Conservation (phyloP, 768 basidiomycete species). For the Hypholoma sublateritium region DNA sequence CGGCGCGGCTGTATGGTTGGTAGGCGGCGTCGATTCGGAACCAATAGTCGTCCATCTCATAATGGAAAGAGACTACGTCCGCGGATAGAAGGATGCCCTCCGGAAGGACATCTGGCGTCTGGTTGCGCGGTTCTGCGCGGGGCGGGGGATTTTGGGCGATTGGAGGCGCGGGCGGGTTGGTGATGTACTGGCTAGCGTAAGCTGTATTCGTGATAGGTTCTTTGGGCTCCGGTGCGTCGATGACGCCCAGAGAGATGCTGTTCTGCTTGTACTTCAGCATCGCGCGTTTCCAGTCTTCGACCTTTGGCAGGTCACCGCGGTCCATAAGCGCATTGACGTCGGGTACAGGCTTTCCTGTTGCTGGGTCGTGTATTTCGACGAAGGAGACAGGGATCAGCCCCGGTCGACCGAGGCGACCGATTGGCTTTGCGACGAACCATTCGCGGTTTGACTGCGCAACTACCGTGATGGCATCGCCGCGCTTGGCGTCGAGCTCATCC, state of each 20-base stretch:
- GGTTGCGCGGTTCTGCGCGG: constrained; percentile 31
- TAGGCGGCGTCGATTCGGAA: constrained; percentile 91
- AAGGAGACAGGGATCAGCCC: constrained; percentile 97
- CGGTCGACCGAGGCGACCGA: constrained; percentile 90
- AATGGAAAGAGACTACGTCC: constrained; percentile 94
- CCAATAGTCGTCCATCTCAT: constrained; percentile 96
- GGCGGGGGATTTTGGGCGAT: constrained; percentile 28
- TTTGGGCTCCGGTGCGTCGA: constrained; percentile 55
- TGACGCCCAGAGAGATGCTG: constrained; percentile 90
- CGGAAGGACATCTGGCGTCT: constrained; percentile 54
- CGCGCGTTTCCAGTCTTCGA: constrained; percentile 99
- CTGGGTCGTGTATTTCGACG: constrained; percentile 93
- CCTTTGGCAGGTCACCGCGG: constrained; percentile 84
- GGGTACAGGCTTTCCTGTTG: constrained; percentile 74
- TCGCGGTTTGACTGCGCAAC: constrained; percentile 99
- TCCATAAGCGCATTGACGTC: constrained; percentile 82
- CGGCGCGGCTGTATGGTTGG: constrained; percentile 73
- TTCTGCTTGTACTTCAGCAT: constrained; percentile 95
- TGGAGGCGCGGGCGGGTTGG: constrained; percentile 8
- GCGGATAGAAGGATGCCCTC: constrained; percentile 86
- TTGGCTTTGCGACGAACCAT: constrained; percentile 99
- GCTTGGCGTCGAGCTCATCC: constrained; percentile 94
- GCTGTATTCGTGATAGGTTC: constrained; percentile 45
- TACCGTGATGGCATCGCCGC: constrained; percentile 92
- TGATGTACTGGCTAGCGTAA: constrained; percentile 24